These are phyloP conservation scores for Cladophialophora exuberans DNA, from an alignment of 2,329 filamentous ascomycete species.

Conservation along the genomic window DNA sequence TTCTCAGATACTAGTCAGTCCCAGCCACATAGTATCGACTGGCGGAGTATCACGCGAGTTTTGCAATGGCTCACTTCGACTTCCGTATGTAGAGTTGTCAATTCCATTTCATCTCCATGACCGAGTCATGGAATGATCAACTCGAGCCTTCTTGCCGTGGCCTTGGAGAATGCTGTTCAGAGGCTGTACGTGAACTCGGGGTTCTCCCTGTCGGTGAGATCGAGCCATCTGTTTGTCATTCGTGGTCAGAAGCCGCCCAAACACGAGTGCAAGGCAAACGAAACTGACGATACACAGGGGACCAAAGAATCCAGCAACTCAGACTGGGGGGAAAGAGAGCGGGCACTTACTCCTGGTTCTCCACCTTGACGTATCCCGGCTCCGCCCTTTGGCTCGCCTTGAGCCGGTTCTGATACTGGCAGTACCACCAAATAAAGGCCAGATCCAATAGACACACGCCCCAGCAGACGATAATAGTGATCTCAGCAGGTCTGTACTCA, in stretches of 20 bases:
- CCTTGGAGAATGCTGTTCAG: too few species aligned
- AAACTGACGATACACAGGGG: neutral
- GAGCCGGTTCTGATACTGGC: constrained; percentile 59
- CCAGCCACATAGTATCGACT: too few species aligned
- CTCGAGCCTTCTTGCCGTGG: too few species aligned
- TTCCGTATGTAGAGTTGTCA: too few species aligned
- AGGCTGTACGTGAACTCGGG: constrained; percentile 65
- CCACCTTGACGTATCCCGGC: constrained; percentile 62
- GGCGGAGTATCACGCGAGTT: too few species aligned
- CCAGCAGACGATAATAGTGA: constrained; percentile 65
- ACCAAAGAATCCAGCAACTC: neutral
- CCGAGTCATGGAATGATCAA: too few species aligned
- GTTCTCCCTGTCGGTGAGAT: constrained; percentile 69
- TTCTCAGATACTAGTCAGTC: too few species aligned
- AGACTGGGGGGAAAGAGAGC: neutral
- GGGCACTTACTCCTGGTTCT: constrained; percentile 64
- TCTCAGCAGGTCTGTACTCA: constrained; percentile 65
- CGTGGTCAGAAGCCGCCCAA: neutral
- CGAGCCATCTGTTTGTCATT: constrained; percentile 46
- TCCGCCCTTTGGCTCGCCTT: constrained; percentile 58
- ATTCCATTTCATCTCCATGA: too few species aligned
- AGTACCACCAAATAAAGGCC: constrained; percentile 67
- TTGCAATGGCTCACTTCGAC: too few species aligned
- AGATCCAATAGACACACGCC: constrained; percentile 55
- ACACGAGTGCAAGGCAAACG: neutral